These are phyloP conservation scores for Babesia ovata DNA, from an alignment of 169 alveolate genomes.

Conservation along the genomic window DNA sequence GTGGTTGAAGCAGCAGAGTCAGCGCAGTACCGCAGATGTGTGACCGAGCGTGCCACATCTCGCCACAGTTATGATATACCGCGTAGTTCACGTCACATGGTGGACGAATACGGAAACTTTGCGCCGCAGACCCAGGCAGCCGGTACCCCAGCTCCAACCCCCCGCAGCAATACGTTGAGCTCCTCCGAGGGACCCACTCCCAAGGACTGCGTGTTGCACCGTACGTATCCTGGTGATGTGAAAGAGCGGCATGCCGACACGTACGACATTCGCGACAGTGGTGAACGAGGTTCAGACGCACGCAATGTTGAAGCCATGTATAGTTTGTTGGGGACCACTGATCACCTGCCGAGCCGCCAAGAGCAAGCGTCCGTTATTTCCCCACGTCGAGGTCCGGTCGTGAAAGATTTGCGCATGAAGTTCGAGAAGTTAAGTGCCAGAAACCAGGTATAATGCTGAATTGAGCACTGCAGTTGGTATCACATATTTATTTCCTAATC, in stretches of 20 bases:
- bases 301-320: constrained; percentile 27
- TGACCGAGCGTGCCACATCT: constrained; percentile 14
- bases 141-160: constrained; percentile 41
- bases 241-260: not conserved
- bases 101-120: constrained; percentile 30
- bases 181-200: not conserved
- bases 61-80: constrained; percentile 23
- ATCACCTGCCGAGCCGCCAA: not conserved
- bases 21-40: constrained; percentile 12
- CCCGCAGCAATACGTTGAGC: not conserved
- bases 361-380: not conserved
- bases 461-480: not conserved
- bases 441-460: not conserved
- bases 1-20: not conserved
- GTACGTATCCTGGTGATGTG: not conserved
- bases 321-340: constrained; percentile 4
- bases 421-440: constrained; percentile 31
- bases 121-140: constrained; percentile 26
- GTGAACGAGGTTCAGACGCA: constrained; percentile 1
- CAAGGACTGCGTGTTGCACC: constrained; percentile 7
- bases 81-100: not conserved
- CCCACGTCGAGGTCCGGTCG: constrained; percentile 1
- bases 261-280: constrained; percentile 15
- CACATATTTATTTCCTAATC: not conserved
- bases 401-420: constrained; percentile 30